Base-by-base conservation (phyloP, 495 filamentous ascomycete species). In the Penicillium subrubescens region DNA sequence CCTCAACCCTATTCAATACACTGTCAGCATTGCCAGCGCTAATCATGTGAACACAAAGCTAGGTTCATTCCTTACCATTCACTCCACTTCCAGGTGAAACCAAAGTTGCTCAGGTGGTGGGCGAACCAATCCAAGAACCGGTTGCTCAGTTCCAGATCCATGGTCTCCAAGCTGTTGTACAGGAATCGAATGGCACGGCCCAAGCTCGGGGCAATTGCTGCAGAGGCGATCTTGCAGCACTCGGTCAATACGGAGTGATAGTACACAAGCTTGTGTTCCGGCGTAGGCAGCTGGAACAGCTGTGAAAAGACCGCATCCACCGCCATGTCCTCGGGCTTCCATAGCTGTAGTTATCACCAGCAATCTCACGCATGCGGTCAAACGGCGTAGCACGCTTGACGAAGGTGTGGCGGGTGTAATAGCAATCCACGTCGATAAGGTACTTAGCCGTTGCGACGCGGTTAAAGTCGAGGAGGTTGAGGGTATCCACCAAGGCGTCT, bases 81-180 rank as follows among this genome's bases (percentile, higher is more conserved):
- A 21, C 90, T 90, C 95, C 95, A 99, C 79, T 98, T 98, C 95
- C 95, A 99, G 4, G 96, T 95, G 70, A 98, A 99, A 43, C 96
- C 95, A 70, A 98, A 99, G 78, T 99, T 99, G 76, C 93, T 97
- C 67, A 99, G 74, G 80, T 99, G 95, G 71, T 99, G 96, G 15
- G 94, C 85, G 70, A 99, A 99, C 95, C 95, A 99, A 74, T 98
- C 95, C 71, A 96, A 82, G 78, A 97, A 98, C 17, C 95, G 88
- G 74, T 91, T 89, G 61, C 79, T 84, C 41, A 99, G 78, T 77
- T 99, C 96, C 44, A 96, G 75, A 69, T 99, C 95, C 80, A 98
- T 88, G 4, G 83, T 82, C 64, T 93, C 88, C 8, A 92, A 75
- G 64, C 88, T 91, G 46, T 88, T 85, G 76, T 97, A 98, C 58